These are phyloP conservation scores for Cladosporium sp. DNA, from an alignment of 2,329 filamentous ascomycete genomes.

Conservation along the genomic window DNA sequence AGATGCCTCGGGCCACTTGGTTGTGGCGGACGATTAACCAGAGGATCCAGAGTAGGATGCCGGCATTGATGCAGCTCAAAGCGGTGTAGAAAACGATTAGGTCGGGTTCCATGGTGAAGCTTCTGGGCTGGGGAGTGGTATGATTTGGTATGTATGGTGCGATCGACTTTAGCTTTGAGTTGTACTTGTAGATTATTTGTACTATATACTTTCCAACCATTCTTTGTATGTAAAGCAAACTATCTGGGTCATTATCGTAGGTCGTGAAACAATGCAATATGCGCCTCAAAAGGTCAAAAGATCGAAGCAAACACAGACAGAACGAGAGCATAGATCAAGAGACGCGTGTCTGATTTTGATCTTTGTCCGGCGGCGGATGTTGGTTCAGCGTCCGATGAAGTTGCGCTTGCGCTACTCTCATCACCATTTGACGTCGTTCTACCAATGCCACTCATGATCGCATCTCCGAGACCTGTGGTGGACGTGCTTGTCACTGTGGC, in stretches of 20 bases:
- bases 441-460: background rate
- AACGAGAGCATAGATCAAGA: background rate
- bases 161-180: background rate
- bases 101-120: background rate
- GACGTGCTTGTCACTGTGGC: background rate
- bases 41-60: background rate
- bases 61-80: background rate
- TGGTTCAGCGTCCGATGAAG: background rate
- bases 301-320: background rate
- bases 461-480: background rate
- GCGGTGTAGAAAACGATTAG: background rate
- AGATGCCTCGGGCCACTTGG: background rate
- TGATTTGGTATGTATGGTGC: background rate
- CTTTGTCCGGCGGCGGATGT: background rate
- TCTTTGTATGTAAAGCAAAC: background rate
- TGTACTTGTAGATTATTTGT: background rate
- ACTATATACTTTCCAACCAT: background rate
- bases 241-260: background rate
- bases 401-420: background rate
- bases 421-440: background rate
- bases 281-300: background rate
- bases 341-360: background rate
- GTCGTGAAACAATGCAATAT: background rate
- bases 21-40: background rate
- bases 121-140: background rate